Evolutionary conservation across 768 basidiomycete species (phyloP).

Genomic region (Amanita polypyramis): DNA sequence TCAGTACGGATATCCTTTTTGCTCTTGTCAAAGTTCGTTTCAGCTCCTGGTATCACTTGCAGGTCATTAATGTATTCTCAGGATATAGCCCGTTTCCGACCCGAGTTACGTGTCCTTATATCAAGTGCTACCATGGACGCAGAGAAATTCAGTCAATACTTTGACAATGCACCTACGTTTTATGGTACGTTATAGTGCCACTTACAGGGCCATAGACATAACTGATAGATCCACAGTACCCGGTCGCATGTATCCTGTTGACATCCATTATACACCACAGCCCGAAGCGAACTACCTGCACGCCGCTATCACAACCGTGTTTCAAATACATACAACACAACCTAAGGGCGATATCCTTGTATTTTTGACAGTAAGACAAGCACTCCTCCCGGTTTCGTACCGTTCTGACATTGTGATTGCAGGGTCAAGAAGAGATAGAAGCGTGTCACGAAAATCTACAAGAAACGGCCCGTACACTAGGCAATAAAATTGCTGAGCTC

Average conservation of each 20-base stretch:
- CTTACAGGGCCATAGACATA: background rate
- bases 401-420: slow-evolving; percentile 9
- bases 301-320: slow-evolving; percentile 96
- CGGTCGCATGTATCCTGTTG: slow-evolving; percentile 94
- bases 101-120: slow-evolving; percentile 86
- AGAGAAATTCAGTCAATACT: slow-evolving; percentile 96
- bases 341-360: slow-evolving; percentile 96
- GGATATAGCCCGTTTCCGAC: slow-evolving; percentile 96
- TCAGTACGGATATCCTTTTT: slow-evolving; percentile 97
- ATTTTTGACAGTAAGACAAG: slow-evolving; percentile 73
- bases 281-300: slow-evolving; percentile 99
- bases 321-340: slow-evolving; percentile 98
- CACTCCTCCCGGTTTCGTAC: background rate
- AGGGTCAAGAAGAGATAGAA: slow-evolving; percentile 99
- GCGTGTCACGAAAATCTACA: slow-evolving; percentile 92
- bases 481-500: slow-evolving; percentile 92
- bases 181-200: slow-evolving; percentile 47
- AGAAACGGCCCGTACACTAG: slow-evolving; percentile 89
- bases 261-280: slow-evolving; percentile 97
- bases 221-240: slow-evolving; percentile 49
- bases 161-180: slow-evolving; percentile 93
- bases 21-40: slow-evolving; percentile 91
- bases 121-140: slow-evolving; percentile 97
- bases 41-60: slow-evolving; percentile 11
- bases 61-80: slow-evolving; percentile 25